Conservation (phyloP, 2,329 filamentous ascomycete species). For the Verticillium klebahnii region DNA sequence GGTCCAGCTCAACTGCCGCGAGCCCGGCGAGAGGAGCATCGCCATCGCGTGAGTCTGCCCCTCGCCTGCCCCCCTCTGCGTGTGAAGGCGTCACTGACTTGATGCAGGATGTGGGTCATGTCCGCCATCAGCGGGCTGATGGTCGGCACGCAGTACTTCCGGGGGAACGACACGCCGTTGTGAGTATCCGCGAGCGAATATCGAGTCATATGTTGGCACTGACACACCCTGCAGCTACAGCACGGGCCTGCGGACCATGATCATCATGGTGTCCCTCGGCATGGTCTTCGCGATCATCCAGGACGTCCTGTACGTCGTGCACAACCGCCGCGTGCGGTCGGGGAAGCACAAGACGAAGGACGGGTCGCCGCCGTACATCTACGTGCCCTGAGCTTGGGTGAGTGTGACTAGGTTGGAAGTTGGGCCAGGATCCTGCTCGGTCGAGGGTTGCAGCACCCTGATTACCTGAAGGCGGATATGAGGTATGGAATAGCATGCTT, state of each 20-base stretch:
- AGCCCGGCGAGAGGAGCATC: slow-evolving; percentile 41
- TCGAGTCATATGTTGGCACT: background rate
- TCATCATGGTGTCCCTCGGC: slow-evolving; percentile 35
- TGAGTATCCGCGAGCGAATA: slow-evolving; percentile 13
- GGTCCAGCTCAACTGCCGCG: slow-evolving; percentile 46
- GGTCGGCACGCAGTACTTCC: slow-evolving; percentile 46
- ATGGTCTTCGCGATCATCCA: slow-evolving; percentile 35
- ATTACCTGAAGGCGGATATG: too few relatives aligned
- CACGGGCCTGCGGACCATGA: slow-evolving; percentile 38
- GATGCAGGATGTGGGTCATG: slow-evolving; percentile 39
- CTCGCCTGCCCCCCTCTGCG: too few relatives aligned
- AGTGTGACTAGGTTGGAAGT: too few relatives aligned
- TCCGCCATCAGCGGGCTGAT: slow-evolving; percentile 45
- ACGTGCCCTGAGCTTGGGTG: slow-evolving; percentile 6
- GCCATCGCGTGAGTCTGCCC: slow-evolving; percentile 35
- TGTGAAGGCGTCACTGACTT: background rate
- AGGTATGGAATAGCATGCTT: too few relatives aligned
- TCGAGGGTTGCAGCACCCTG: too few relatives aligned
- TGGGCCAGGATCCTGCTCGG: too few relatives aligned
- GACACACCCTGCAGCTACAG: slow-evolving; percentile 27
- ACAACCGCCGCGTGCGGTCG: slow-evolving; percentile 26
- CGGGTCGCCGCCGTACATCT: slow-evolving; percentile 12
- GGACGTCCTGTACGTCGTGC: slow-evolving; percentile 28
- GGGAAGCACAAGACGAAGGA: slow-evolving; percentile 14
- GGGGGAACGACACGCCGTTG: slow-evolving; percentile 34